A percentile compares a stretch with the other conserved stretches of the same genome.
These are phyloP conservation scores for Tylopilus rubrobrunneus DNA, from an alignment of 768 basidiomycete genomes.

Conservation along the genomic window DNA sequence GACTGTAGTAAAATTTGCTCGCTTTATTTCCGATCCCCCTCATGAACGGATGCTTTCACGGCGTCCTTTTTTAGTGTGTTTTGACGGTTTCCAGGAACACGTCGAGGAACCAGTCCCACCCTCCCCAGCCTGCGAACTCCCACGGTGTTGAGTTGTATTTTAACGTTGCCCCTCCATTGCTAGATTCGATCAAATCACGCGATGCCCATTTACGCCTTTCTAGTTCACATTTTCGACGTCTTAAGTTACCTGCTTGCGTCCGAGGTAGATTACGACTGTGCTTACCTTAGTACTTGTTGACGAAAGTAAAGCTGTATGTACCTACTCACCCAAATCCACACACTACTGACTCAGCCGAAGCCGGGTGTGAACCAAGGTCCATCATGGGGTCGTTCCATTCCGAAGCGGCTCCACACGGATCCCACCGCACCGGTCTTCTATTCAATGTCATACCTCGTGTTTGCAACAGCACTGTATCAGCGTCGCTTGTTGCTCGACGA, in stretches of 20 bases:
- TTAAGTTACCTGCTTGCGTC: not conserved
- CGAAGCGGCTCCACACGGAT: too few relatives aligned
- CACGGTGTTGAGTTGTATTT: not conserved
- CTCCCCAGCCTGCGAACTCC: not conserved
- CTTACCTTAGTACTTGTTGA: not conserved
- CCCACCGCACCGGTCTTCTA: not conserved
- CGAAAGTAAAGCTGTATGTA: constrained; percentile 1
- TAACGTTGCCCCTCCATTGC: not conserved
- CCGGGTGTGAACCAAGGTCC: not conserved
- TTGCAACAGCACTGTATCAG: not conserved
- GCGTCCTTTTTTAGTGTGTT: constrained; percentile 2
- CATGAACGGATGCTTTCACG: not conserved
- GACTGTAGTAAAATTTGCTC: constrained; percentile 7
- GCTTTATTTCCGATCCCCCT: constrained; percentile 2
- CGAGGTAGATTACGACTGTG: constrained; percentile 4
- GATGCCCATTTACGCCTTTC: not conserved
- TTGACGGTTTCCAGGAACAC: constrained; percentile 22
- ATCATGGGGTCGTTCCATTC: not conserved
- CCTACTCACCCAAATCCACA: not conserved
- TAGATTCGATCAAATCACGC: constrained; percentile 5
- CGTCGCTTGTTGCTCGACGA: not conserved
- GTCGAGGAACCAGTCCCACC: constrained; percentile 1
- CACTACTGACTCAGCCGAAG: not conserved
- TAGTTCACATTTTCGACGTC: not conserved
- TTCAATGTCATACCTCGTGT: not conserved